These are phyloP conservation scores for Xylaria bambusicola DNA, from an alignment of 495 filamentous ascomycete species.

Conservation along the genomic window DNA sequence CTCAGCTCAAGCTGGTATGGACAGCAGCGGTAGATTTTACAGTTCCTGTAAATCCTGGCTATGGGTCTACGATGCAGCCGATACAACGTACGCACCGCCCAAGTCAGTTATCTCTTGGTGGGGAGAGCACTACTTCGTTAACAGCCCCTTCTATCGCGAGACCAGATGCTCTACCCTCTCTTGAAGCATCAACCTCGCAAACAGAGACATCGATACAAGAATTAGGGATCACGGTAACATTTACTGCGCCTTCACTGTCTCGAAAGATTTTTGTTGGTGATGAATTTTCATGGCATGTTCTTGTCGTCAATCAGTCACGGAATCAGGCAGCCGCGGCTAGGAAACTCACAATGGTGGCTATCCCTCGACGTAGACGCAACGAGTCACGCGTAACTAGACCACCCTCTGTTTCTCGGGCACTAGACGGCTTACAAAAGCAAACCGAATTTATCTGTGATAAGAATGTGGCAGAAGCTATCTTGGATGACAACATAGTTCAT, in stretches of 20 bases:
- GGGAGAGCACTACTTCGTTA: slow-evolving; percentile 45
- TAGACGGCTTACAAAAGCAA: slow-evolving; percentile 20
- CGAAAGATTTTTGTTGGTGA: slow-evolving; percentile 62
- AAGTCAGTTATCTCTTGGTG: slow-evolving; percentile 58
- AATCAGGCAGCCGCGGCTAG: slow-evolving; percentile 50
- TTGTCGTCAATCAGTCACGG: slow-evolving; percentile 76
- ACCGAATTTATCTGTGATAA: slow-evolving; percentile 24
- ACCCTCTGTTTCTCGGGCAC: slow-evolving; percentile 43
- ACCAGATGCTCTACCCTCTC: slow-evolving; percentile 55
- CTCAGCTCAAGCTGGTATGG: slow-evolving; percentile 78
- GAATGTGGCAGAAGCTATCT: slow-evolving; percentile 70
- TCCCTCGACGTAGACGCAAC: slow-evolving; percentile 73
- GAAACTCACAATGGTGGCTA: slow-evolving; percentile 77
- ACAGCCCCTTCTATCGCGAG: slow-evolving; percentile 49
- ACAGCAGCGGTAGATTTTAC: slow-evolving; percentile 82
- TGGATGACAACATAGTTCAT: slow-evolving; percentile 83
- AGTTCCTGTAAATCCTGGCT: slow-evolving; percentile 59
- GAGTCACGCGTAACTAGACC: slow-evolving; percentile 63
- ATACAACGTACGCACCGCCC: slow-evolving; percentile 68
- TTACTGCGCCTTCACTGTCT: slow-evolving; percentile 55
- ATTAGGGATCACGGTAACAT: slow-evolving; percentile 74
- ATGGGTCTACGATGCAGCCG: slow-evolving; percentile 54
- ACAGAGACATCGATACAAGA: slow-evolving; percentile 53
- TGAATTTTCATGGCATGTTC: slow-evolving; percentile 81
- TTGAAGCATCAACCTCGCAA: slow-evolving; percentile 49